Percentiles rank a stretch among this genome's conserved stretches.
phyloP scores from a whole-genome alignment of 2,329 filamentous ascomycete genomes.

The Nothophaeocryptopus gaeumannii region DNA sequence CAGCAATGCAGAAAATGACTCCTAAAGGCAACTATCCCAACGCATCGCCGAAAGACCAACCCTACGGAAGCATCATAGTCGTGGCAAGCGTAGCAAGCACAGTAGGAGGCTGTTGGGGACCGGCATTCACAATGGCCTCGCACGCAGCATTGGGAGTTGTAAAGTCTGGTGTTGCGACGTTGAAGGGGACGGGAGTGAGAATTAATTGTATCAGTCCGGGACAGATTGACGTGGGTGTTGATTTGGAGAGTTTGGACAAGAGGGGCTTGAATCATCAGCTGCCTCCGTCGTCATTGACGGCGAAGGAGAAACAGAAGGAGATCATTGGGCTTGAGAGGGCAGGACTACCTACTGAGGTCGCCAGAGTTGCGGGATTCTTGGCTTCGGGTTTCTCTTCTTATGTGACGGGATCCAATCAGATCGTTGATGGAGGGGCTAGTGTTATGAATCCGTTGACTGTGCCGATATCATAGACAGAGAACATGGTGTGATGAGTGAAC shows the following conservation, averaged over 20 bases:
- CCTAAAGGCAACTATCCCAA: constrained; percentile 57
- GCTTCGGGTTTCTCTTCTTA: constrained; percentile 63
- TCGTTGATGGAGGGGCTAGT: constrained; percentile 59
- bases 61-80: constrained; percentile 63
- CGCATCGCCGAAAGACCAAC: constrained; percentile 57
- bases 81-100: constrained; percentile 57
- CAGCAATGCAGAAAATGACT: constrained; percentile 61
- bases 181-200: constrained; percentile 58
- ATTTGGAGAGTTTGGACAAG: constrained; percentile 51
- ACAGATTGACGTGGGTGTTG: constrained; percentile 47
- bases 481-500: too few species aligned
- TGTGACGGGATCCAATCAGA: constrained; percentile 60
- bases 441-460: constrained; percentile 37
- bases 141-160: constrained; percentile 63
- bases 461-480: constrained; percentile 23
- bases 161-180: constrained; percentile 54
- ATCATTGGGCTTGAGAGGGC: constrained; percentile 58
- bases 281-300: constrained; percentile 55
- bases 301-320: constrained; percentile 48
- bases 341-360: constrained; percentile 58
- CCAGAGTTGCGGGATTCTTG: constrained; percentile 59
- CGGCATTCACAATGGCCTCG: constrained; percentile 59
- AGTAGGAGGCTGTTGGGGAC: constrained; percentile 58
- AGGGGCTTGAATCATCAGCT: constrained; percentile 53
- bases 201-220: constrained; percentile 56